Percentiles rank a stretch among this genome's conserved stretches.
Conservation (phyloP, 345 rosid species). For the Reutealis trisperma region DNA sequence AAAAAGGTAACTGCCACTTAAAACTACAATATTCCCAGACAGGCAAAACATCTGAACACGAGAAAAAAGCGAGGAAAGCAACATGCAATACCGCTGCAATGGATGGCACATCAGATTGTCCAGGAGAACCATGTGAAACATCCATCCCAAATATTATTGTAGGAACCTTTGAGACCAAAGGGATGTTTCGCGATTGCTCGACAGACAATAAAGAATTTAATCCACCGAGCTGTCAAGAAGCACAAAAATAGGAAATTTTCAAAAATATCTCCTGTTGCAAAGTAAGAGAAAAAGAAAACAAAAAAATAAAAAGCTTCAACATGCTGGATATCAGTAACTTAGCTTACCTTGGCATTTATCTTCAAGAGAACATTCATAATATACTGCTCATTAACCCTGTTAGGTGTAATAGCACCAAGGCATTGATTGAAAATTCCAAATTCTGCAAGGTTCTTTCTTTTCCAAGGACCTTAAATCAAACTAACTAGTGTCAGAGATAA, state of each 20-base stretch:
- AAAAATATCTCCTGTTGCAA: no score
- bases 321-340: no score
- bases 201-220: slow-evolving; percentile 26
- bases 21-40: no score
- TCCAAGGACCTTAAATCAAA: slow-evolving; percentile 27
- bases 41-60: no score
- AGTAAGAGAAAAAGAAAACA: no score
- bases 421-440: slow-evolving; percentile 33
- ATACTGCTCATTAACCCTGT: slow-evolving; percentile 26
- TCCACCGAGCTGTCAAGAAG: slow-evolving; percentile 27
- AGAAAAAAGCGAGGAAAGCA: no score
- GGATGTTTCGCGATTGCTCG: slow-evolving; percentile 22
- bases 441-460: slow-evolving; percentile 27
- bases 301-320: no score
- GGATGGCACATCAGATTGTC: slow-evolving; percentile 29
- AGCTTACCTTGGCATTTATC: slow-evolving; percentile 31
- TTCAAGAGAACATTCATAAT: slow-evolving; percentile 31
- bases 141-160: slow-evolving; percentile 35
- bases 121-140: slow-evolving; percentile 33
- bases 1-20: no score
- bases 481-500: no score
- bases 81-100: slow-evolving; percentile 27
- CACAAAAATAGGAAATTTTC: not conserved
- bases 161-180: slow-evolving; percentile 27
- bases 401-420: slow-evolving; percentile 11